phyloP scores from a whole-genome alignment of 352 stramenopile genomes.

The Phytopythium vexans region DNA sequence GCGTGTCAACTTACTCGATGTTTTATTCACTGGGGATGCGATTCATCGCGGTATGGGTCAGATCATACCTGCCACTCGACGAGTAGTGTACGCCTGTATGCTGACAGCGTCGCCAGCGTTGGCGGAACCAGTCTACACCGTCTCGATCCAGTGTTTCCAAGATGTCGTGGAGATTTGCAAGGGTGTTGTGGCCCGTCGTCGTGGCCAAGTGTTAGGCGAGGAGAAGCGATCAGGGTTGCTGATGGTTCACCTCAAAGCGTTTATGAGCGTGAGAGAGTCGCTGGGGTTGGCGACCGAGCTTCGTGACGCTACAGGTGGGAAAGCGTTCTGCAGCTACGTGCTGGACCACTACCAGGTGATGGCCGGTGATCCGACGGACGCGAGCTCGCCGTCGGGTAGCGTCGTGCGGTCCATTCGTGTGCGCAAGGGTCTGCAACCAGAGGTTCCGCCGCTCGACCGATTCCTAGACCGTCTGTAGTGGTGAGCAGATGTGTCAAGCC shows the following conservation, averaged over 20 bases:
- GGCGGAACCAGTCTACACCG: slow-evolving; percentile 99
- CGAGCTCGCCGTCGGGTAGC: slow-evolving; percentile 94
- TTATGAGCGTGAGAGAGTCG: slow-evolving; percentile 99
- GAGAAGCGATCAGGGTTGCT: slow-evolving; percentile 97
- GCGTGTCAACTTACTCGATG: slow-evolving; percentile 98
- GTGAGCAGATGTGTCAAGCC: neutral
- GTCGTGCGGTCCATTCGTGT: slow-evolving; percentile 93
- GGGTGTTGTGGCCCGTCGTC: slow-evolving; percentile 97
- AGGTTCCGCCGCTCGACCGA: slow-evolving; percentile 96
- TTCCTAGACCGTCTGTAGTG: slow-evolving; percentile 92
- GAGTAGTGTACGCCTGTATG: slow-evolving; percentile 98
- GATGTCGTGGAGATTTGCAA: slow-evolving; percentile 99
- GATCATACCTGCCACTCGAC: slow-evolving; percentile 98
- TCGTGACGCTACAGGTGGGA: slow-evolving; percentile 97
- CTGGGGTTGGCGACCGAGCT: slow-evolving; percentile 99
- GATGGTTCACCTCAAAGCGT: slow-evolving; percentile 99
- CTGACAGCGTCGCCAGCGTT: slow-evolving; percentile 93
- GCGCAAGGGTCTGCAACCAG: slow-evolving; percentile 96
- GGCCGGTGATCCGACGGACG: slow-evolving; percentile 89
- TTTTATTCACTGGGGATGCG: slow-evolving; percentile 99
- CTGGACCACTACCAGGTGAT: slow-evolving; percentile 99
- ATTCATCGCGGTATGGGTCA: slow-evolving; percentile 99
- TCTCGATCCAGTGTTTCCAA: slow-evolving; percentile 98
- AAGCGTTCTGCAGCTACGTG: slow-evolving; percentile 99
- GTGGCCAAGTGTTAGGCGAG: slow-evolving; percentile 99